These are phyloP conservation scores for Salix viminalis DNA, from an alignment of 345 rosid genomes.

Conservation along the genomic window DNA sequence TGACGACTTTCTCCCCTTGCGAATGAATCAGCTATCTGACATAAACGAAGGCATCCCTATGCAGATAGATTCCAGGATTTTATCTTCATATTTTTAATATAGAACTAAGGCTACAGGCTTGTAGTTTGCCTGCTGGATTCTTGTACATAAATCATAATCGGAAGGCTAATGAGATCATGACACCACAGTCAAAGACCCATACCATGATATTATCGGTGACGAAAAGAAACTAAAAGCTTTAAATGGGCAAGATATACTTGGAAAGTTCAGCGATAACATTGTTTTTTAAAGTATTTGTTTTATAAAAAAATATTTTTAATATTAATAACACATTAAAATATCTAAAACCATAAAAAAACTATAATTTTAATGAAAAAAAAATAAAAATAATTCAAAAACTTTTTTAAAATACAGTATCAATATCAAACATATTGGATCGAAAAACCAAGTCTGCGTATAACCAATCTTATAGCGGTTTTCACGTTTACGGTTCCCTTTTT, in stretches of 20 bases:
- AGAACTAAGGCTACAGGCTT: background rate
- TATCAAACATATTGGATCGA: too few species aligned
- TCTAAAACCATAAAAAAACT: too few species aligned
- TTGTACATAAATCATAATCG: background rate
- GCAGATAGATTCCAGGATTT: background rate
- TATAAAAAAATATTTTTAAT: too few species aligned
- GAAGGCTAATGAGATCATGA: background rate
- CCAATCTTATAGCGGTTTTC: background rate
- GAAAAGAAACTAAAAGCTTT: background rate
- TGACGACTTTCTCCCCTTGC: slow-evolving; percentile 2
- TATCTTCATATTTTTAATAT: background rate
- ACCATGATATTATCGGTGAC: background rate
- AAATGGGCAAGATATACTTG: too few species aligned
- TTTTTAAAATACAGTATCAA: too few species aligned
- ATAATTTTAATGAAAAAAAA: too few species aligned
- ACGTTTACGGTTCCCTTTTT: background rate
- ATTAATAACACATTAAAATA: too few species aligned
- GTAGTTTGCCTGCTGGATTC: background rate
- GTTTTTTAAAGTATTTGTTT: too few species aligned
- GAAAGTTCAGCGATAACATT: too few species aligned
- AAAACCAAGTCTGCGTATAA: background rate
- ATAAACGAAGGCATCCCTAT: background rate
- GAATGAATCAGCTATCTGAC: background rate
- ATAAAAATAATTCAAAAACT: too few species aligned
- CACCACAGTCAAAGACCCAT: background rate